A percentile compares a stretch with the other conserved stretches of the same genome.
phyloP scores from a whole-genome alignment of 345 rosid genomes.

The Eucalyptus curtisii region DNA sequence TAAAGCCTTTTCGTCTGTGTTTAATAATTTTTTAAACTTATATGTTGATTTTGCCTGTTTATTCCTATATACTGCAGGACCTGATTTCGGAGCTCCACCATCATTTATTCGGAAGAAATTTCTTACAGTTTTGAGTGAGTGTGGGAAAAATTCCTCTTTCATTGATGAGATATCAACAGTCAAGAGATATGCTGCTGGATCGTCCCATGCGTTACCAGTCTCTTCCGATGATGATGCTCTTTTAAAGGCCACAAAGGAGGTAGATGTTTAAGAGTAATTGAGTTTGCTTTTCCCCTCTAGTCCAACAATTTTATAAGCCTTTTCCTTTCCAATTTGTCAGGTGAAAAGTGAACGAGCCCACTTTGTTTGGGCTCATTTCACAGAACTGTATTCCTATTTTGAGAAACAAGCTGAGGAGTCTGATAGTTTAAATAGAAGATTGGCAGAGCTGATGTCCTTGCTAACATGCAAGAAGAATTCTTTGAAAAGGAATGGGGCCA shows the following conservation, averaged over 20 bases:
- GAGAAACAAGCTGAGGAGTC: constrained; percentile 56
- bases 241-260: constrained; percentile 74
- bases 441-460: constrained; percentile 71
- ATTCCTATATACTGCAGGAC: constrained; percentile 36
- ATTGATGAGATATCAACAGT: constrained; percentile 58
- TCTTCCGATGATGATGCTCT: constrained; percentile 79
- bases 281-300: not conserved
- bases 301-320: not conserved
- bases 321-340: constrained; percentile 16
- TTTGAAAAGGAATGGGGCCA: constrained; percentile 19
- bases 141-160: constrained; percentile 63
- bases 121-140: constrained; percentile 53
- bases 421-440: constrained; percentile 44
- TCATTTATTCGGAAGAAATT: constrained; percentile 51
- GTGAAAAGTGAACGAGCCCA: constrained; percentile 55
- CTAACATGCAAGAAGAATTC: constrained; percentile 55
- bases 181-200: constrained; percentile 63
- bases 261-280: not conserved
- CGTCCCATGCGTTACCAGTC: constrained; percentile 72
- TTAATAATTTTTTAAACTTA: not conserved
- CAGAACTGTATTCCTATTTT: constrained; percentile 61
- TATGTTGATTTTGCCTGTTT: not conserved
- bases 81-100: constrained; percentile 81
- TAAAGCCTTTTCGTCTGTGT: not conserved
- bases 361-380: constrained; percentile 84